Evolutionary conservation across 2,329 filamentous ascomycete species (phyloP).

Genomic region (Sclerotinia spermophila): DNA sequence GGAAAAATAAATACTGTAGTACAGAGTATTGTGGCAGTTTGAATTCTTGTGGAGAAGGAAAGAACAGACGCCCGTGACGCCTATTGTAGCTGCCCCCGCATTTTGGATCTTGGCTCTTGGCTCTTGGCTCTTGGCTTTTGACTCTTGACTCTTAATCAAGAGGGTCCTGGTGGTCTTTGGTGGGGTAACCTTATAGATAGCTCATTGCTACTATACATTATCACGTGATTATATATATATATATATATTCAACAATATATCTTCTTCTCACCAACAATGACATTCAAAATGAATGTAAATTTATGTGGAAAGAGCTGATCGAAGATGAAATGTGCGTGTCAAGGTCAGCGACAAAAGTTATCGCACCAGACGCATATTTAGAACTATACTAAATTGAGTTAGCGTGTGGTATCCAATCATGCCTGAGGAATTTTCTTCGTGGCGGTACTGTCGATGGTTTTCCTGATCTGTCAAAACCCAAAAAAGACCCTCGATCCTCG

Average conservation of each 20-base stretch:
- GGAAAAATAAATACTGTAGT: no score
- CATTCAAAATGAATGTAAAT: background rate
- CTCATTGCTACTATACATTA: background rate
- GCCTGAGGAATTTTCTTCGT: background rate
- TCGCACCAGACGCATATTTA: background rate
- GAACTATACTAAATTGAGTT: background rate
- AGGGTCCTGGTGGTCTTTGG: background rate
- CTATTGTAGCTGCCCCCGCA: background rate
- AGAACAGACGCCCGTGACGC: no score
- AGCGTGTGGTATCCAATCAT: background rate
- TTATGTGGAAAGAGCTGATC: background rate
- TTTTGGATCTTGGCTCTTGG: background rate
- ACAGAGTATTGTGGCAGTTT: background rate
- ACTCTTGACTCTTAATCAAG: no score
- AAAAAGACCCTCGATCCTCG: no score
- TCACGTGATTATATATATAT: no score
- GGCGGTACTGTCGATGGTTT: background rate
- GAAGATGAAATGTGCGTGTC: background rate
- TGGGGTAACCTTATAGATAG: background rate
- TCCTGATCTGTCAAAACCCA: no score
- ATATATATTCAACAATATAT: background rate
- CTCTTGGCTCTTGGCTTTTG: conserved; percentile 1
- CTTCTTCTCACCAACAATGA: background rate
- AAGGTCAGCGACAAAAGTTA: background rate
- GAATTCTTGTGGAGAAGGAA: background rate